phyloP scores from a whole-genome alignment of 1,284 basidiomycete species.

The Ustilago xerochloae region DNA sequence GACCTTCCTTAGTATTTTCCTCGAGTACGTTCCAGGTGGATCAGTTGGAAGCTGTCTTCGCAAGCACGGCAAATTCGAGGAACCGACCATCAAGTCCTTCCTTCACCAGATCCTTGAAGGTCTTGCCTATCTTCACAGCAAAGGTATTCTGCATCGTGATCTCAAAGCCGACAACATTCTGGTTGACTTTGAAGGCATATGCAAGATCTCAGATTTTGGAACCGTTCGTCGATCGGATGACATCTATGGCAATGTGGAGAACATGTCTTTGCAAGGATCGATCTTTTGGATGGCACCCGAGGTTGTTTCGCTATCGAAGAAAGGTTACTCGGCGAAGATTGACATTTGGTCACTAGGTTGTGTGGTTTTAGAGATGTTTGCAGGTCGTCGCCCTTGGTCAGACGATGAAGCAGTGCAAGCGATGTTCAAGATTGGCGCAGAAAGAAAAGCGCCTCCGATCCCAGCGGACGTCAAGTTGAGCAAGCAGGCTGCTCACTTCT shows the following conservation, averaged over 20 bases:
- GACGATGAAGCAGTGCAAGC: slow-evolving; percentile 89
- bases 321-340: slow-evolving; percentile 90
- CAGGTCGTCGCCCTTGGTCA: slow-evolving; percentile 91
- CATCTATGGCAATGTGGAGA: slow-evolving; percentile 82
- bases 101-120: slow-evolving; percentile 91
- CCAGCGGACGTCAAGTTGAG: slow-evolving; percentile 83
- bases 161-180: slow-evolving; percentile 98
- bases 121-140: slow-evolving; percentile 89
- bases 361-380: slow-evolving; percentile 98
- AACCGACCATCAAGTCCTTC: slow-evolving; percentile 91
- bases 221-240: slow-evolving; percentile 72
- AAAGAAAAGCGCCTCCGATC: slow-evolving; percentile 85
- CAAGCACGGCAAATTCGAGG: slow-evolving; percentile 91
- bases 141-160: slow-evolving; percentile 93
- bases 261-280: slow-evolving; percentile 87
- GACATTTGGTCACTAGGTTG: slow-evolving; percentile 99
- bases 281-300: slow-evolving; percentile 99
- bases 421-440: slow-evolving; percentile 90
- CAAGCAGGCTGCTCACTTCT: slow-evolving; percentile 83
- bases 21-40: slow-evolving; percentile 83
- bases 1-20: slow-evolving; percentile 93
- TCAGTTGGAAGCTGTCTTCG: slow-evolving; percentile 92
- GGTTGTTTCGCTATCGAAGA: slow-evolving; percentile 82
- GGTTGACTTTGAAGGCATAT: slow-evolving; percentile 89
- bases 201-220: slow-evolving; percentile 97